Evolutionary conservation across 2,329 filamentous ascomycete genomes (phyloP), one percentile per base, ranked within the genome.

Genomic region (Fusarium sp.): DNA sequence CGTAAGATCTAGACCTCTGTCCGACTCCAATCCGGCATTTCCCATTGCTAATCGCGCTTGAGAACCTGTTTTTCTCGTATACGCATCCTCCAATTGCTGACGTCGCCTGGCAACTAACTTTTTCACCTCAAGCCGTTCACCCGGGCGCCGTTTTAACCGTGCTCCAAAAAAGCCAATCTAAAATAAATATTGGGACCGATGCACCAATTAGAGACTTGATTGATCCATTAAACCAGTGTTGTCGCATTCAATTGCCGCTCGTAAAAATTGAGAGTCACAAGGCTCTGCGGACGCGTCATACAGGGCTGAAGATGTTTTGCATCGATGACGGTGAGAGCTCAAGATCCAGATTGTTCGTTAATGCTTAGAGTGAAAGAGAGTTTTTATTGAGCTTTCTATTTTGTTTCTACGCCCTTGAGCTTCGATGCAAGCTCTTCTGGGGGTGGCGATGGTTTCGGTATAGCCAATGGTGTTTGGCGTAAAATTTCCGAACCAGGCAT

Each of bases 131-230:
- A 41, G 65, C 65, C 65, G 65, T 18, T 68, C 55, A 68, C 5
- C 65, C 65, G 65, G 65, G 42, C 62, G 55, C 65, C 65, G 55
- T 53, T 44, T 54, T 62, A 55, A 47, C 64, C 62, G 52, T 42
- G 33, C 44, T n/a, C 35, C 20, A 29, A 29, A 38, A 15, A 53
- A 61, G 17, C 14, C 45, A 27, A 65, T 57, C 41, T 57, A 65
- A 65, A 56, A 31, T 27, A 46, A 15, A 47, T 31, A 35, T 45
- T 17, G 17, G 36, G n/a, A n/a, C 39, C 20, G 27, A 50, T 15
- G 20, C 36, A 29, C 35, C 62, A 65, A 61, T 61, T 38, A 44
- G 14, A 31, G 50, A 18, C 31, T 64, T 13, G 3, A 4, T 9
- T 44, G 41, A 25, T 56, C 42, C 42, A 29, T 57, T 7, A 17